Evolutionary conservation across 2,329 filamentous ascomycete genomes (phyloP).

Genomic region (Acrocalymma vagum): DNA sequence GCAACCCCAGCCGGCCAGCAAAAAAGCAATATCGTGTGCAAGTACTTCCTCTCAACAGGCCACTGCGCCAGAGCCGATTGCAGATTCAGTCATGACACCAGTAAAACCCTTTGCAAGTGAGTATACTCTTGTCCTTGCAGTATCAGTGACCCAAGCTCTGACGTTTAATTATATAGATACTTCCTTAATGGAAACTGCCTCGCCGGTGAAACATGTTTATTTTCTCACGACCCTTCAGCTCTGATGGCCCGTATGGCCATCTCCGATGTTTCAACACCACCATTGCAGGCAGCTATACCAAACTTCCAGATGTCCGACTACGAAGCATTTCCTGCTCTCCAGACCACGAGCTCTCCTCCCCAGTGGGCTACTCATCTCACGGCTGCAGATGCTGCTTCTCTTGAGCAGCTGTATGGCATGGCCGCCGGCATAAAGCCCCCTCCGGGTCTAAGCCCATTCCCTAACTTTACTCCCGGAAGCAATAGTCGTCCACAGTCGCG

Average conservation of each 20-base stretch:
- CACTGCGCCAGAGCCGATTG: slow-evolving; percentile 95
- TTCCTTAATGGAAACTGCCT: slow-evolving; percentile 97
- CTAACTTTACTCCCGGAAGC: slow-evolving; percentile 62
- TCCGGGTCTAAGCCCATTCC: slow-evolving; percentile 73
- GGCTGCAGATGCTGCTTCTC: slow-evolving; percentile 48
- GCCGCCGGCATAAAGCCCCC: slow-evolving; percentile 63
- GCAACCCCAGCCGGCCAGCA: slow-evolving; percentile 78
- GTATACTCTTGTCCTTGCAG: slow-evolving; percentile 59
- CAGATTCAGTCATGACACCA: slow-evolving; percentile 95
- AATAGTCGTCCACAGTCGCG: slow-evolving; percentile 78
- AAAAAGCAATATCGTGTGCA: slow-evolving; percentile 91
- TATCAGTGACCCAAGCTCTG: too few relatives aligned
- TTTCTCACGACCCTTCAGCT: slow-evolving; percentile 92
- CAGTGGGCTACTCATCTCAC: too few relatives aligned
- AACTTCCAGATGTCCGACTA: slow-evolving; percentile 84
- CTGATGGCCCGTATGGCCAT: slow-evolving; percentile 83
- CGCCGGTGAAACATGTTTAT: slow-evolving; percentile 92
- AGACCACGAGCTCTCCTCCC: slow-evolving; percentile 52
- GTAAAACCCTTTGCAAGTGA: slow-evolving; percentile 97
- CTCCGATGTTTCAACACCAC: slow-evolving; percentile 72
- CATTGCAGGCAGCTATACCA: slow-evolving; percentile 68
- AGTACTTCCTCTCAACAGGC: slow-evolving; percentile 96
- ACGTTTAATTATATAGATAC: slow-evolving; percentile 67
- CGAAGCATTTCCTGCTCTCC: slow-evolving; percentile 83
- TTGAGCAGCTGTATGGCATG: slow-evolving; percentile 53